A percentile compares a stretch with the other conserved stretches of the same genome.
Conservation (phyloP, 2,329 filamentous ascomycete genomes). For the Epichloe elymi region DNA sequence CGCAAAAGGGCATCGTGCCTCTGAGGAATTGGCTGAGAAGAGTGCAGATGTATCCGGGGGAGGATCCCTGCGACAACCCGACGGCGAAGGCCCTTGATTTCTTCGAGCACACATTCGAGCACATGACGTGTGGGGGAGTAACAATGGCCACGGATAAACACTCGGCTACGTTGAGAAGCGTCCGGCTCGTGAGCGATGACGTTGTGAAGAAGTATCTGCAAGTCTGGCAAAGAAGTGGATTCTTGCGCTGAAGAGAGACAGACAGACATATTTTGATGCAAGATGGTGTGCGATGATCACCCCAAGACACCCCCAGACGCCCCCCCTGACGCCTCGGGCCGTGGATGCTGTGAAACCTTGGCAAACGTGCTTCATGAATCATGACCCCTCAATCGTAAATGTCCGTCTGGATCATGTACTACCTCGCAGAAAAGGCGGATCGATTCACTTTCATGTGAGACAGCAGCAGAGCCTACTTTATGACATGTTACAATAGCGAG, state of each 20-base stretch:
- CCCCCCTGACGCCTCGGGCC: too few species aligned
- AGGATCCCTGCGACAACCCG: not conserved
- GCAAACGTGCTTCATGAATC: not conserved
- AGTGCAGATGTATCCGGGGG: not conserved
- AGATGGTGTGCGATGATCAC: too few species aligned
- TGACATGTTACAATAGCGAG: not conserved
- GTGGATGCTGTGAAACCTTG: not conserved
- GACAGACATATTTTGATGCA: too few species aligned
- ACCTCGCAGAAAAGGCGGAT: not conserved
- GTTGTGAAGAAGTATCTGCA: not conserved
- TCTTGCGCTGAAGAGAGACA: not conserved
- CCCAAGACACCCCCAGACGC: too few species aligned
- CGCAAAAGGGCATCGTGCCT: not conserved
- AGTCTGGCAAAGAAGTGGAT: not conserved
- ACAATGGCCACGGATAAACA: not conserved
- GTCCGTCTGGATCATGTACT: not conserved
- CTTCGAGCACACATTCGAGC: not conserved
- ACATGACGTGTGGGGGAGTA: not conserved
- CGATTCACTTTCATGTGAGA: not conserved
- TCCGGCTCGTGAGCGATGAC: not conserved
- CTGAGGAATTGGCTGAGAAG: not conserved
- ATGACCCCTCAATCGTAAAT: not conserved
- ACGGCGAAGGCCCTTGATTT: not conserved
- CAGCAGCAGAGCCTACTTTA: too few species aligned
- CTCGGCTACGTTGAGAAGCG: not conserved